Evolutionary conservation across 2,329 filamentous ascomycete genomes (phyloP).

Genomic region (Aphanoascus verrucosus): DNA sequence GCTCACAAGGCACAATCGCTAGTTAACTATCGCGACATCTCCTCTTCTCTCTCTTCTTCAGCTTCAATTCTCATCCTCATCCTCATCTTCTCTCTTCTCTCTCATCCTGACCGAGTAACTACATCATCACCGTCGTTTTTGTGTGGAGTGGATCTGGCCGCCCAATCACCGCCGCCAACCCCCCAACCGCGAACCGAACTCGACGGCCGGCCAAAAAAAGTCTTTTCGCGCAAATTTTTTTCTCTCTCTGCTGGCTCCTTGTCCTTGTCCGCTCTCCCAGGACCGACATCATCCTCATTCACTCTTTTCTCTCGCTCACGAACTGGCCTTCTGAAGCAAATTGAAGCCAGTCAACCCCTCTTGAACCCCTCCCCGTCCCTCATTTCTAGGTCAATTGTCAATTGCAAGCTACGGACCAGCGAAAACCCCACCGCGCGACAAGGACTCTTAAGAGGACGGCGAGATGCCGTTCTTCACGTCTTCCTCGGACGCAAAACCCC

Average conservation of each 20-base stretch:
- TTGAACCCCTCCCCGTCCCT: not conserved
- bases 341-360: not conserved
- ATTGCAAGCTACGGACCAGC: not conserved
- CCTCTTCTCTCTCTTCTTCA: no score
- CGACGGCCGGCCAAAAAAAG: not conserved
- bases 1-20: no score
- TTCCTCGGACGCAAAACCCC: constrained; percentile 12
- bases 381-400: not conserved
- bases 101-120: not conserved
- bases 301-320: not conserved
- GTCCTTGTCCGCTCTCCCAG: constrained; percentile 6
- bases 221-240: constrained; percentile 3
- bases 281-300: not conserved
- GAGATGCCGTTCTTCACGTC: constrained; percentile 26
- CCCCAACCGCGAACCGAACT: constrained; percentile 1
- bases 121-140: not conserved
- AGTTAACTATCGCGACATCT: no score
- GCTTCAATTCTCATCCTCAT: no score
- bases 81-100: not conserved
- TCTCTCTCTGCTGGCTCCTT: constrained; percentile 12
- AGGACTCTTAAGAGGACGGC: constrained; percentile 9
- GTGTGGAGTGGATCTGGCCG: not conserved
- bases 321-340: not conserved
- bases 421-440: constrained; percentile 13
- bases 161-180: not conserved